phyloP scores from a whole-genome alignment of 306 rosid species.

The Rosa persica region DNA sequence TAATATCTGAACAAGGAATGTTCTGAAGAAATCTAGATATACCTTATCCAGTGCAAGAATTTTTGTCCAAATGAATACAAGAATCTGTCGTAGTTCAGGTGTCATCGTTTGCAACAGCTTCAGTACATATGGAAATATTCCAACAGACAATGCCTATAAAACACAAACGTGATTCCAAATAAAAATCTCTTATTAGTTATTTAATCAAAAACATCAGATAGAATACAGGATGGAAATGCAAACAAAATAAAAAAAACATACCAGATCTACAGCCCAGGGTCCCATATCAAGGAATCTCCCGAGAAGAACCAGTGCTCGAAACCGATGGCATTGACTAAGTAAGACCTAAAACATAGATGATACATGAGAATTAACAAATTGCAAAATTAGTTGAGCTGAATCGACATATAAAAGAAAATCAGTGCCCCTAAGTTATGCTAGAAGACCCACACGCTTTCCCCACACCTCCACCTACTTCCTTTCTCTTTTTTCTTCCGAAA shows the following conservation, averaged over 20 bases:
- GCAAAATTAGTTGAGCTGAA: neutral
- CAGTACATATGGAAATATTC: slow-evolving; percentile 96
- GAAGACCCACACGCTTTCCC: neutral
- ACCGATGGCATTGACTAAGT: slow-evolving; percentile 91
- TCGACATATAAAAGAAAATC: neutral
- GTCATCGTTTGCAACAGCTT: slow-evolving; percentile 94
- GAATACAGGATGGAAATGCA: neutral
- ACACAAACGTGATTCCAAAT: slow-evolving; percentile 22
- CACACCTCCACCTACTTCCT: neutral
- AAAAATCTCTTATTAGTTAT: neutral
- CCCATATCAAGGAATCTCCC: slow-evolving; percentile 99
- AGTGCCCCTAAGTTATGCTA: neutral
- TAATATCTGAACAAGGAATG: neutral
- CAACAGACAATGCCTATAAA: slow-evolving; percentile 85
- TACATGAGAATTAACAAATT: neutral
- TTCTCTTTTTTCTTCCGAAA: neutral
- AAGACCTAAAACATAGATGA: slow-evolving; percentile 66
- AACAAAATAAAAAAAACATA: slow-evolving; percentile 26
- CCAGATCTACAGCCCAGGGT: slow-evolving; percentile 99
- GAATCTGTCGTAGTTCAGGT: slow-evolving; percentile 91
- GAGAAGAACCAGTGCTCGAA: slow-evolving; percentile 88
- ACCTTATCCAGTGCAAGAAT: slow-evolving; percentile 99
- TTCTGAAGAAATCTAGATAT: slow-evolving; percentile 22
- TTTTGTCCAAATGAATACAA: slow-evolving; percentile 98
- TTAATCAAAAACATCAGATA: slow-evolving; percentile 11